Base-by-base conservation (phyloP, 306 rosid species). In the Cicer yamashitae region DNA sequence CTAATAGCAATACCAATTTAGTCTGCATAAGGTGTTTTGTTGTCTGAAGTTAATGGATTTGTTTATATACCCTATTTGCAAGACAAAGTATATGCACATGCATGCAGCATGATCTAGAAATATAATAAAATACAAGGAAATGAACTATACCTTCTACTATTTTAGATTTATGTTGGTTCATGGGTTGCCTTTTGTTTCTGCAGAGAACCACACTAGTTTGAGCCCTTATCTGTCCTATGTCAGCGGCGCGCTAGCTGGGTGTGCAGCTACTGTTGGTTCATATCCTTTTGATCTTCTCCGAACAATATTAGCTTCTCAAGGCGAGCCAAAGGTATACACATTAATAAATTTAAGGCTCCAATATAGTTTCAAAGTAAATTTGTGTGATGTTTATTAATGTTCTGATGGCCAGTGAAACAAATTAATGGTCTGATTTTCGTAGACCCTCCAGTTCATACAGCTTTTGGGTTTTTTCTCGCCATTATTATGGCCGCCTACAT, bases 251-350 rank as follows among this genome's bases (percentile, higher is more conserved):
- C 43, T 91, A 77, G 98, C 97, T 18, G 98, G 98, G 12, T 89
- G 94, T 84, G 96, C 96, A 9, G 98, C 98, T 78, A 94, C 97
- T 17, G 76, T 94, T 9, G 98, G 97, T 60, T 91, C 98, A 30
- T 94, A 94, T 75, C 98, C 97, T 14, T 91, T 94, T 84, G 98
- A 94, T 90, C 96, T 94, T 79, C 77, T 94, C 46, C 88, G 97
- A 53, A 94, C 98, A 58, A 86, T 94, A 87, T 78, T 94, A 85
- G 97, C 98, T 79, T 94, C 98, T 68, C 98, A 94, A 52, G 98
- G 98, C 22, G 98, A 94, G 82, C 98, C 97, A 17, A 94, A 94
- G 96, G 98, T 94, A 84, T 79, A 25, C 4, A 2, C 71, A 74
- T 70, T 70, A 41, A 64, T 50, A 37, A 7, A 75, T 76, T 39